These are phyloP conservation scores for Botrytis galanthina DNA, from an alignment of 2,329 filamentous ascomycete genomes.

Conservation along the genomic window DNA sequence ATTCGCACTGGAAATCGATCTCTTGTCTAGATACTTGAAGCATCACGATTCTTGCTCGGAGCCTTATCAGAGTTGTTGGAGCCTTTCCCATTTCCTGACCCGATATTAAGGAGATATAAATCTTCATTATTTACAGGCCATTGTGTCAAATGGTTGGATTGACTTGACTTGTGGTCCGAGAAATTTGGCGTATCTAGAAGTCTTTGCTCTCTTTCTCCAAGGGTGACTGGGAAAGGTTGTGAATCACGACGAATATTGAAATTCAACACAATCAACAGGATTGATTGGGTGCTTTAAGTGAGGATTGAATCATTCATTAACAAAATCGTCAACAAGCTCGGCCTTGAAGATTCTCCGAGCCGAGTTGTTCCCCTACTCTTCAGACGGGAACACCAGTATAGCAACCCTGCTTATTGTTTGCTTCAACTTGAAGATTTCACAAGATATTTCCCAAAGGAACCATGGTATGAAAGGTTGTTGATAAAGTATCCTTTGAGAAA, in stretches of 20 bases:
- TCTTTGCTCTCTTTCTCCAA: not conserved
- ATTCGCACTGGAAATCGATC: not conserved
- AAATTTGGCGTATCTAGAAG: not conserved
- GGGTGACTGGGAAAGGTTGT: not conserved
- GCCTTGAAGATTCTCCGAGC: constrained; percentile 3
- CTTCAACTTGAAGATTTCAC: not conserved
- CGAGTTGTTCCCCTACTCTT: not conserved
- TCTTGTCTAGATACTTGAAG: constrained; percentile 6
- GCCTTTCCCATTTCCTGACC: not conserved
- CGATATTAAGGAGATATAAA: not conserved
- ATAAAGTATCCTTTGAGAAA: not conserved
- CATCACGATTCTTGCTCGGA: not conserved
- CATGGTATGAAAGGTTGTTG: not conserved
- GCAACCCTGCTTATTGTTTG: not conserved
- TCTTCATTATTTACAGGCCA: not conserved
- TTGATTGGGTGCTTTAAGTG: not conserved
- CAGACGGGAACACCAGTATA: not conserved
- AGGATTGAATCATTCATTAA: not conserved
- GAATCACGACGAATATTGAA: not conserved
- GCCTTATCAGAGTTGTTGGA: no score
- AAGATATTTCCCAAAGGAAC: not conserved
- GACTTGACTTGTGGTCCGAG: not conserved
- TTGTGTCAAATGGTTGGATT: not conserved
- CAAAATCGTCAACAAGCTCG: not conserved
- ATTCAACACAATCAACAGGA: not conserved